Conservation (phyloP, 1,284 basidiomycete genomes). For the Tilletiaria anomala region DNA sequence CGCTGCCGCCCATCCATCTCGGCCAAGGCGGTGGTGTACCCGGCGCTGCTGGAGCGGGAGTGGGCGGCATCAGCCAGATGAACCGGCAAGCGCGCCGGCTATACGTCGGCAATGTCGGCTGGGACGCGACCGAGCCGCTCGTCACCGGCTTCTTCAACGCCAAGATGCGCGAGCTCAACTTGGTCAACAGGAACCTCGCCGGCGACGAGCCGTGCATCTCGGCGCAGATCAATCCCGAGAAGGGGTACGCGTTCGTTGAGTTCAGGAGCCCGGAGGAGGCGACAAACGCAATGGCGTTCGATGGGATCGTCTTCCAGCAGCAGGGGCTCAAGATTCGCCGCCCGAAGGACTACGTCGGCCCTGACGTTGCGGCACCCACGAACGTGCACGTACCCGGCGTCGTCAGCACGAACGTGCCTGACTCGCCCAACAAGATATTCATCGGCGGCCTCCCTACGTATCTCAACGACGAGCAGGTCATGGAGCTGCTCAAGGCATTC, state of each 20-base stretch:
- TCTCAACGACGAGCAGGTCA: conserved; percentile 90
- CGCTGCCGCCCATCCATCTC: too few relatives aligned
- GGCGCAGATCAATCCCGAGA: conserved; percentile 91
- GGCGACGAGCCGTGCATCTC: conserved; percentile 70
- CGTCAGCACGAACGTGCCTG: conserved; percentile 88
- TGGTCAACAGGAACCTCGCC: conserved; percentile 43
- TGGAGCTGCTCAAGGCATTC: conserved; percentile 91
- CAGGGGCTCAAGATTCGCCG: conserved; percentile 84
- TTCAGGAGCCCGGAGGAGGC: conserved; percentile 94
- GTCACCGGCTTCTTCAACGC: conserved; percentile 83
- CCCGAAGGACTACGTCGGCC: conserved; percentile 79
- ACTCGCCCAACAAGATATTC: conserved; percentile 94
- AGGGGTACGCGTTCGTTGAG: conserved; percentile 83
- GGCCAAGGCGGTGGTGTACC: too few relatives aligned
- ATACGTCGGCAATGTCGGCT: conserved; percentile 93
- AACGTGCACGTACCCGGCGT: conserved; percentile 71
- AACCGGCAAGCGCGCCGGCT: conserved; percentile 75
- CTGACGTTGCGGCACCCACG: conserved; percentile 49
- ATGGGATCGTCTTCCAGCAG: conserved; percentile 86
- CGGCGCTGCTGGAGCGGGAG: too few relatives aligned
- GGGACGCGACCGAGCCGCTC: conserved; percentile 76
- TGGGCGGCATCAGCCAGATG: too few relatives aligned
- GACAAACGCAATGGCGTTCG: conserved; percentile 87
- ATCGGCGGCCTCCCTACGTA: conserved; percentile 90
- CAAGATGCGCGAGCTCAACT: conserved; percentile 68